Conservation (phyloP, 2,329 filamentous ascomycete species). For the Colletotrichum nymphaeae region DNA sequence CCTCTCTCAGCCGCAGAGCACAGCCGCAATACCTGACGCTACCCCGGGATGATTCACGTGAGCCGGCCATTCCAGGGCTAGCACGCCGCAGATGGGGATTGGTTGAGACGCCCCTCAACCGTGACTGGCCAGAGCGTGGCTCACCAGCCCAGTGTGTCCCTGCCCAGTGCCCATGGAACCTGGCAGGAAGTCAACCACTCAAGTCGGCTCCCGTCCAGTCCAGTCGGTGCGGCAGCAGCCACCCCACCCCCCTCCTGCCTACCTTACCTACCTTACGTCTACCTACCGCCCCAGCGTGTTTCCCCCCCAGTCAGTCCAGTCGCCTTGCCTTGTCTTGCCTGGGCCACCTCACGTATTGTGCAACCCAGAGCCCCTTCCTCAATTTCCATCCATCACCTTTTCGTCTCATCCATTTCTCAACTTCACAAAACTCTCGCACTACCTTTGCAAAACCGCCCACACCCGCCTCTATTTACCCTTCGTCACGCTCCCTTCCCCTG, state of each 20-base stretch:
- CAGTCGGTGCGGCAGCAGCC: conserved; percentile 18
- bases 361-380: conserved; percentile 44
- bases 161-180: conserved; percentile 22
- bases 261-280: no score
- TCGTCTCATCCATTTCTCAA: conserved; percentile 46
- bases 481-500: conserved; percentile 36
- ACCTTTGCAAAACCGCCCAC: conserved; percentile 40
- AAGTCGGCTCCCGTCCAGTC: conserved; percentile 23
- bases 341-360: conserved; percentile 36
- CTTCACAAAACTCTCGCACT: conserved; percentile 43
- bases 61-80: conserved; percentile 35
- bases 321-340: conserved; percentile 35
- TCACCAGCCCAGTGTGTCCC: conserved; percentile 13
- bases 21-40: conserved; percentile 20
- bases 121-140: conserved; percentile 9
- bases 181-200: conserved; percentile 17
- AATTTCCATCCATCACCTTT: conserved; percentile 46
- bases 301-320: conserved; percentile 17
- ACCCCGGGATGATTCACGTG: conserved; percentile 27
- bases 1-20: conserved; percentile 26
- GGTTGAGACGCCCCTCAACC: conserved; percentile 14
- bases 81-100: conserved; percentile 26
- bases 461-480: conserved; percentile 32
- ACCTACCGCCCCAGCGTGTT: no score
- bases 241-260: background rate